Base-by-base conservation (phyloP, 176 grass and related monocot genomes). In the Cocos nucifera region DNA sequence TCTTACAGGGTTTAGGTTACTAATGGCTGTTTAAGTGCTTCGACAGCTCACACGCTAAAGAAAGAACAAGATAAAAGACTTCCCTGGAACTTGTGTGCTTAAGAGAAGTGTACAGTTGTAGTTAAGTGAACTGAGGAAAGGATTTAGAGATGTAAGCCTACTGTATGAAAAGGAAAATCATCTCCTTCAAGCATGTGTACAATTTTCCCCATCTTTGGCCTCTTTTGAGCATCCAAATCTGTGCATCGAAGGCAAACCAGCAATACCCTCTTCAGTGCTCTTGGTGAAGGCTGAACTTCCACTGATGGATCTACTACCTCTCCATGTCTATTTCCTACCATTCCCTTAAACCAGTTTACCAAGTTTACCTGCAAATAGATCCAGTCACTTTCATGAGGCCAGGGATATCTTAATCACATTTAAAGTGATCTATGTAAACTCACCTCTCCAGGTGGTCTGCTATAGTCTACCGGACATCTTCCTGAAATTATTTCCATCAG, bases 401-500 rank as follows among this genome's bases (percentile, higher is more conserved):
- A 44, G 35, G 35, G 10, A 44, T 44, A 44, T 12, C 9, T 44
- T 12, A 44, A 44, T 44, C 35, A 44, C 35, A 44, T 44, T 44
- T 44, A 44, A 14, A 44, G 35, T 12, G 35, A 44, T 44, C 8
- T 44, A 12, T 12, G 35, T 44, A 67, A 50, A 62, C 21, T 66
- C 55, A 86, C 94, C 82, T 99, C 94, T 73, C 94, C 88, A 52
- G 77, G 60, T 10, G 76, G 71, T 9, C 85, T 64, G 70, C 69
- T 89, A 52, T 93, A 93, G 62, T 99, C 87, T 59, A 99, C 88
- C 9, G 94, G 94, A 66, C 77, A 81, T 56, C 88, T 79, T 49
- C 88, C 94, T 51, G 94, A 89, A 35, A 99, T 69, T 51, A 99
- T 69, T 84, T 99, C 94, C 94, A 99, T 93, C 17, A 99, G 52